Percentiles rank a stretch among this genome's conserved stretches.
These are phyloP conservation scores for Rubus idaeus DNA, from an alignment of 306 rosid species.

Conservation along the genomic window DNA sequence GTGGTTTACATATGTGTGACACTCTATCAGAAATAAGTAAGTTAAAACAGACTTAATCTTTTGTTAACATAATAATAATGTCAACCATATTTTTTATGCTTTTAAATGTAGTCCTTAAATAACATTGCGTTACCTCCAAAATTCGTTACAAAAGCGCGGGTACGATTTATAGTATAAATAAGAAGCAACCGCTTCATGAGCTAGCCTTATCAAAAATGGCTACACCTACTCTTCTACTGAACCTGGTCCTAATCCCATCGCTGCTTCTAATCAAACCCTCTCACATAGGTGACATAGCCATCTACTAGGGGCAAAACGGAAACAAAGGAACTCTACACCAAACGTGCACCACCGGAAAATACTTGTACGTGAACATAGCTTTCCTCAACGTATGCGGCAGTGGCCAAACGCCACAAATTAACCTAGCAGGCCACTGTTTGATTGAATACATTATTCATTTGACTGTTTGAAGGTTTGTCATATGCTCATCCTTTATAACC, in stretches of 20 bases:
- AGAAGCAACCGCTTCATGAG: background rate
- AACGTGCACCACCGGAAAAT: slow-evolving; percentile 61
- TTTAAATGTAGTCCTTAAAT: too few species aligned
- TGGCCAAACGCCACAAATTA: slow-evolving; percentile 54
- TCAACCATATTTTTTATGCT: too few species aligned
- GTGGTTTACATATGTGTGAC: too few species aligned
- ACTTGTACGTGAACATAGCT: slow-evolving; percentile 47
- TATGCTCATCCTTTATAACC: too few species aligned
- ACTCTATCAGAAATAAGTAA: too few species aligned
- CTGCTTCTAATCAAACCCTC: slow-evolving; percentile 27
- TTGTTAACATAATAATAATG: too few species aligned
- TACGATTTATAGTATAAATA: too few species aligned
- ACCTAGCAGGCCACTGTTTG: slow-evolving; percentile 62
- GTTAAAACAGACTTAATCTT: too few species aligned
- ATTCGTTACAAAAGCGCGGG: too few species aligned
- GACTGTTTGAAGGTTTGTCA: too few species aligned
- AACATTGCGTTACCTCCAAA: too few species aligned
- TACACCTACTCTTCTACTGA: background rate
- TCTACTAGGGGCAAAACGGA: slow-evolving; percentile 76
- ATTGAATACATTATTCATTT: too few species aligned
- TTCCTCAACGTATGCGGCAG: slow-evolving; percentile 39
- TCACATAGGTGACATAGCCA: slow-evolving; percentile 47
- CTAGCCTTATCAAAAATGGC: slow-evolving; percentile 27
- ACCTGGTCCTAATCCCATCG: slow-evolving; percentile 23
- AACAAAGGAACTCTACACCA: slow-evolving; percentile 58